Percentiles rank a stretch among this genome's conserved stretches.
Evolutionary conservation across 768 basidiomycete genomes (phyloP).

Genomic region (Tulasnella sp.): DNA sequence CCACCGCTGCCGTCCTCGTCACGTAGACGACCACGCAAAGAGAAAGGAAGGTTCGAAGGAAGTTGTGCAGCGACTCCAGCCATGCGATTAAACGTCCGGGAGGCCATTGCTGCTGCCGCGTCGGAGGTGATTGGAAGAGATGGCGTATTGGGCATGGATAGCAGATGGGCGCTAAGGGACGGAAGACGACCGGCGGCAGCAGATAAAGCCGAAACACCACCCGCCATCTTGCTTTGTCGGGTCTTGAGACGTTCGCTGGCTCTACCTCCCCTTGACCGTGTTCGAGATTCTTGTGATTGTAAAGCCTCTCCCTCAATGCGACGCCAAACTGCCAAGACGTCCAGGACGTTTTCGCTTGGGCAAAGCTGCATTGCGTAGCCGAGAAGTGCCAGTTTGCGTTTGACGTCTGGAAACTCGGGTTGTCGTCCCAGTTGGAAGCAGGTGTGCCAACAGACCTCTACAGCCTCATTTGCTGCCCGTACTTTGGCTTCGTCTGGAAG

Average conservation of each 20-base stretch:
- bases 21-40: constrained; percentile 33
- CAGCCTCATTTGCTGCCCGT: constrained; percentile 35
- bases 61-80: constrained; percentile 13
- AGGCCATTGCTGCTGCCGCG: constrained; percentile 69
- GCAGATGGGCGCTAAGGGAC: constrained; percentile 6
- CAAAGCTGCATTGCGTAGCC: constrained; percentile 79
- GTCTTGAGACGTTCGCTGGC: not conserved
- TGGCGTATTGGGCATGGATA: not conserved
- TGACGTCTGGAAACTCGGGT: constrained; percentile 54
- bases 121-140: constrained; percentile 10
- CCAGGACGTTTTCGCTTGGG: constrained; percentile 63
- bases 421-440: constrained; percentile 82
- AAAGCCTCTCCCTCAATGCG: constrained; percentile 53
- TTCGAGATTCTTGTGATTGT: constrained; percentile 21
- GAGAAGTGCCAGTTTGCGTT: constrained; percentile 55
- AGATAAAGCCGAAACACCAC: not conserved
- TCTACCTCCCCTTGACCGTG: constrained; percentile 2
- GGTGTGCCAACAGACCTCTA: constrained; percentile 79
- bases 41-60: constrained; percentile 62
- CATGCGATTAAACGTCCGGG: constrained; percentile 63
- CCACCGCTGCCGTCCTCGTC: constrained; percentile 22
- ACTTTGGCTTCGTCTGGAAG: not conserved
- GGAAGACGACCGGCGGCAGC: constrained; percentile 8
- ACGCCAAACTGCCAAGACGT: constrained; percentile 69
- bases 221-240: constrained; percentile 22